Conservation (phyloP, 2,329 filamentous ascomycete genomes). For the Furcasterigmium sp. region DNA sequence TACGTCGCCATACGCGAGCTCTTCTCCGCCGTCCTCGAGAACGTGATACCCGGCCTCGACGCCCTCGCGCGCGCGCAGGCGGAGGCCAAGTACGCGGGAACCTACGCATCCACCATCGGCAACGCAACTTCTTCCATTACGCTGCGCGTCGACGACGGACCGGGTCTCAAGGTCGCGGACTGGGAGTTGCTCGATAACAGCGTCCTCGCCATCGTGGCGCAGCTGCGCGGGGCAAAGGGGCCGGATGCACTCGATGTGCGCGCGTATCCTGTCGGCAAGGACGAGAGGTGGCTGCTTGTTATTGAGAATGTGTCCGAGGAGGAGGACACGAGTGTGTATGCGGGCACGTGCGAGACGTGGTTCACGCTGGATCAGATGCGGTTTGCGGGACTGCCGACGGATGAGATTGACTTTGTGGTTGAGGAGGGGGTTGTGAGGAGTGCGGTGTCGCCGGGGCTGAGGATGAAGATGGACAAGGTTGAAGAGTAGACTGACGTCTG, state of each 20-base stretch:
- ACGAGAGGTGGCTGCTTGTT: background rate
- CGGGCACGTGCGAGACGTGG: background rate
- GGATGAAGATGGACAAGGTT: background rate
- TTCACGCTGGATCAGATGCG: background rate
- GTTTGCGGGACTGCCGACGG: background rate
- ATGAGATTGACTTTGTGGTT: constrained; percentile 1
- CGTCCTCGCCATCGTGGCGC: background rate
- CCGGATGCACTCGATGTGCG: background rate
- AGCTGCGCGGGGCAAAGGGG: background rate
- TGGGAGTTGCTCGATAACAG: constrained; percentile 29
- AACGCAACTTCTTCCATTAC: constrained; percentile 28
- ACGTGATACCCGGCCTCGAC: constrained; percentile 36
- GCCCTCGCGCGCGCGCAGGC: constrained; percentile 34
- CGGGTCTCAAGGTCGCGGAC: constrained; percentile 30
- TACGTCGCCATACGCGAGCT: constrained; percentile 16
- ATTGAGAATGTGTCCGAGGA: background rate
- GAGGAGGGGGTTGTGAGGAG: background rate
- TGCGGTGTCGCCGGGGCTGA: background rate
- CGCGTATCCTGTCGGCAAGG: background rate
- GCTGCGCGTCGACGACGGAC: constrained; percentile 29
- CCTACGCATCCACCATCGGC: constrained; percentile 27
- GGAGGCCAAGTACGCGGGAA: constrained; percentile 24
- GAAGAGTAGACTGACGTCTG: background rate
- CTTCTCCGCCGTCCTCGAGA: constrained; percentile 8
- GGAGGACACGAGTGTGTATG: background rate